A percentile compares a stretch with the other conserved stretches of the same genome.
These are phyloP conservation scores for Aegle marmelos DNA, from an alignment of 345 rosid genomes.

Conservation along the genomic window DNA sequence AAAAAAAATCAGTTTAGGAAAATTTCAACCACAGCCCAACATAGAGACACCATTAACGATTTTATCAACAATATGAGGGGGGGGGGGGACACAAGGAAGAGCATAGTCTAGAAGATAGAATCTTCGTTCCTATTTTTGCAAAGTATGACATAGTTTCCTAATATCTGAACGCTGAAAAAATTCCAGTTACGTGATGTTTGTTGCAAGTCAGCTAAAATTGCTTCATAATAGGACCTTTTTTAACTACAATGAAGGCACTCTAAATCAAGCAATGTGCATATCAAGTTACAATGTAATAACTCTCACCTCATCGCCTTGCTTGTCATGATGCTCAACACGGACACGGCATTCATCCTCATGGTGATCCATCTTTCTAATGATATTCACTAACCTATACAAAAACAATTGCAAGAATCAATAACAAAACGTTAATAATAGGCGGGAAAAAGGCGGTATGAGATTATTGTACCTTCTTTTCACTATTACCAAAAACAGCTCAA, in stretches of 20 bases:
- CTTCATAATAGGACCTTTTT: neutral
- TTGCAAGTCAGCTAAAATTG: neutral
- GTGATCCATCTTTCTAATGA: slow-evolving; percentile 48
- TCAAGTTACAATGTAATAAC: neutral
- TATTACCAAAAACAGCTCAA: slow-evolving; percentile 1
- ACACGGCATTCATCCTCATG: slow-evolving; percentile 56
- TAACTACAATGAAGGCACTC: neutral
- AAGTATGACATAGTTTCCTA: neutral
- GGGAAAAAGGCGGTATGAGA: neutral
- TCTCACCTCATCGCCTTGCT: slow-evolving; percentile 79
- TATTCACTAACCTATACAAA: neutral
- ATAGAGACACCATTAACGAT: neutral
- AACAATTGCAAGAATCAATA: neutral
- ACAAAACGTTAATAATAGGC: neutral
- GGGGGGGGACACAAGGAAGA: neutral
- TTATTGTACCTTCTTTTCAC: neutral
- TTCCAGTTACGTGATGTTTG: neutral
- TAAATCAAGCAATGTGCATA: neutral
- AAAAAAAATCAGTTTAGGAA: neutral
- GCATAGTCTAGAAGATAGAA: neutral
- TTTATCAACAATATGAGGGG: neutral
- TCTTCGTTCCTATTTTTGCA: neutral
- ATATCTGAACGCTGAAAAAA: neutral
- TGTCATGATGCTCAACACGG: slow-evolving; percentile 41
- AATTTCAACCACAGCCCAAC: slow-evolving; percentile 1